Conservation (phyloP, 805 yeast species). For the Pichia sporocuriosa region DNA sequence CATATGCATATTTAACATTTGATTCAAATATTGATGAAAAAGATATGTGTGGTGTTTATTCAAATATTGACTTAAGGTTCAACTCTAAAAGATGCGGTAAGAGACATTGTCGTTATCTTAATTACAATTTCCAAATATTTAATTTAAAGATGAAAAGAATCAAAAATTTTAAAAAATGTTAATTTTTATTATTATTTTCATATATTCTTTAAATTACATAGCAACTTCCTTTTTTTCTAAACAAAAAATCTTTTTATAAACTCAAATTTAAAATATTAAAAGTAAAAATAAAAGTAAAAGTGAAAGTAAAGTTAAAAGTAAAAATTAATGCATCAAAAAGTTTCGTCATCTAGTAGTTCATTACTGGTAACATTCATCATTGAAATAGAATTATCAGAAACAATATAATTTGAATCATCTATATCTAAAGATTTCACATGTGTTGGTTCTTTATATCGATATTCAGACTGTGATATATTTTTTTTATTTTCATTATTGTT, state of each 20-base stretch:
- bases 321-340: constrained; percentile 6
- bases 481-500: too few species aligned
- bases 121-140: neutral
- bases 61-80: constrained; percentile 1
- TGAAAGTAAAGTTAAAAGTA: too few species aligned
- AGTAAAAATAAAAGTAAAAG: too few species aligned
- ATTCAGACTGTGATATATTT: neutral
- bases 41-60: neutral
- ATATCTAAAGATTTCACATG: too few species aligned
- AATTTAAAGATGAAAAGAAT: constrained; percentile 3
- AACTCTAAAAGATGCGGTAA: neutral
- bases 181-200: neutral
- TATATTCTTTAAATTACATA: too few species aligned
- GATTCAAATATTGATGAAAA: neutral
- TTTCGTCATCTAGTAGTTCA: constrained; percentile 12
- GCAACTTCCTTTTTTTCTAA: too few species aligned
- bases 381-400: too few species aligned
- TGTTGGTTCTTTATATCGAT: neutral
- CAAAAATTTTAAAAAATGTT: neutral
- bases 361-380: neutral
- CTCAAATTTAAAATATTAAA: too few species aligned
- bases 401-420: too few species aligned
- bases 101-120: neutral
- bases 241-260: neutral
- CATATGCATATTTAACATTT: neutral